Percentiles rank a stretch among this genome's conserved stretches.
Evolutionary conservation across 257 asterid species (phyloP).

Genomic region (Jacaranda mimosifolia): DNA sequence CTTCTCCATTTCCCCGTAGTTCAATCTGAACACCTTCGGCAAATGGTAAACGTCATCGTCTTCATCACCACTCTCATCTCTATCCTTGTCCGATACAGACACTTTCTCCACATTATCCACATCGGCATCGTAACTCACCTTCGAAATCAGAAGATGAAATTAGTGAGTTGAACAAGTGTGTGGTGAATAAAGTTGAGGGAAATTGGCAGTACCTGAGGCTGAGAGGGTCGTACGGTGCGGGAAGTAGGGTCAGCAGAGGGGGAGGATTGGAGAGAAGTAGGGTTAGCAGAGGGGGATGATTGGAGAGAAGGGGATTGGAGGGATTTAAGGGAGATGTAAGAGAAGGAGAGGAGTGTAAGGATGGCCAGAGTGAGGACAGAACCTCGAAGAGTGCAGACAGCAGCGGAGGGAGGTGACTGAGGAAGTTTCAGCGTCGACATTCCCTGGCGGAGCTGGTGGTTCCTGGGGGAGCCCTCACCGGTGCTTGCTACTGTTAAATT

Average conservation of each 20-base stretch:
- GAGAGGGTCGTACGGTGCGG: slow-evolving; percentile 40
- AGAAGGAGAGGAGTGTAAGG: slow-evolving; percentile 72
- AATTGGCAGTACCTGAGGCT: slow-evolving; percentile 46
- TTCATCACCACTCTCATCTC: slow-evolving; percentile 43
- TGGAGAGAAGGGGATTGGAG: slow-evolving; percentile 60
- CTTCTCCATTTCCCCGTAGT: slow-evolving; percentile 76
- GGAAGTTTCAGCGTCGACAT: slow-evolving; percentile 81
- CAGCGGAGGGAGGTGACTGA: slow-evolving; percentile 50
- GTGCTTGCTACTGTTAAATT: neutral
- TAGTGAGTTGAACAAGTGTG: neutral
- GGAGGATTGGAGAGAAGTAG: slow-evolving; percentile 40
- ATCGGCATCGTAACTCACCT: slow-evolving; percentile 18
- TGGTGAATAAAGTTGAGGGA: neutral
- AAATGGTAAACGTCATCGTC: slow-evolving; percentile 76
- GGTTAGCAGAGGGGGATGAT: slow-evolving; percentile 37
- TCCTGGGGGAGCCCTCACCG: slow-evolving; percentile 17
- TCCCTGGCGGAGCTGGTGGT: slow-evolving; percentile 44
- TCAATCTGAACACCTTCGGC: slow-evolving; percentile 74
- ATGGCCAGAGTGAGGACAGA: slow-evolving; percentile 77
- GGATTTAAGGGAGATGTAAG: slow-evolving; percentile 68
- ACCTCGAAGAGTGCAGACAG: slow-evolving; percentile 67
- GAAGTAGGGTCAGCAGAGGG: slow-evolving; percentile 29
- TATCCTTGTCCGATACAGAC: slow-evolving; percentile 29
- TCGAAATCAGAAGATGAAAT: slow-evolving; percentile 11
- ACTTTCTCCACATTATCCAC: slow-evolving; percentile 36